Evolutionary conservation across 345 rosid species (phyloP).

Genomic region (Aurinia saxatilis): DNA sequence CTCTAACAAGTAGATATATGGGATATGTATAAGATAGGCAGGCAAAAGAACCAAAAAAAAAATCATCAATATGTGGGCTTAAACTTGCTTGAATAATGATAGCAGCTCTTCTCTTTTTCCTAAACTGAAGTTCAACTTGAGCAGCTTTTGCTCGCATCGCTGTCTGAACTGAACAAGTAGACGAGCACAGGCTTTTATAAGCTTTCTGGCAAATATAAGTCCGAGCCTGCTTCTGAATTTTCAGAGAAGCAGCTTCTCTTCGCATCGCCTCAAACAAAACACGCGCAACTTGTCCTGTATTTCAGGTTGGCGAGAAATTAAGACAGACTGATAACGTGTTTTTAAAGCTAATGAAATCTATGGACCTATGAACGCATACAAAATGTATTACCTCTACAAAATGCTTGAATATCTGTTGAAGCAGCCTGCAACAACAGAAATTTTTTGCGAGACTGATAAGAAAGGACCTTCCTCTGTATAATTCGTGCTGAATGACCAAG

Average conservation of each 20-base stretch:
- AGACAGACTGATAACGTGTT: constrained; percentile 4
- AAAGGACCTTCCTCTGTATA: constrained; percentile 72
- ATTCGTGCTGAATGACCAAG: constrained; percentile 77
- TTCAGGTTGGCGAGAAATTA: constrained; percentile 4
- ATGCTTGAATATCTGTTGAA: constrained; percentile 63
- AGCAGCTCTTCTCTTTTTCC: constrained; percentile 66
- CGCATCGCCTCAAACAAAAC: constrained; percentile 50
- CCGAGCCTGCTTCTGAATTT: constrained; percentile 61
- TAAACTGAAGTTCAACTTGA: constrained; percentile 50
- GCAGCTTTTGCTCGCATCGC: constrained; percentile 80
- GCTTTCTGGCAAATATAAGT: constrained; percentile 57
- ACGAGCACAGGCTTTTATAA: constrained; percentile 41
- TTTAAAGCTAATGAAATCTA: neutral
- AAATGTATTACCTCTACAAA: constrained; percentile 62
- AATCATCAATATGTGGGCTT: neutral
- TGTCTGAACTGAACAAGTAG: constrained; percentile 67
- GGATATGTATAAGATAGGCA: constrained; percentile 1
- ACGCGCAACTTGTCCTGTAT: constrained; percentile 66
- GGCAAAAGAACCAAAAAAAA: constrained; percentile 6
- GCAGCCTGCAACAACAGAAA: constrained; percentile 51
- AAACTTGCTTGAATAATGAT: constrained; percentile 61
- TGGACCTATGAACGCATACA: neutral
- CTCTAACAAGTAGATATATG: constrained; percentile 3
- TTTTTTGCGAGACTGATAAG: constrained; percentile 48
- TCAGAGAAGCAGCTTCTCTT: constrained; percentile 70